These are phyloP conservation scores for Colletotrichum sp. DNA, from an alignment of 2,329 filamentous ascomycete genomes.

Conservation along the genomic window DNA sequence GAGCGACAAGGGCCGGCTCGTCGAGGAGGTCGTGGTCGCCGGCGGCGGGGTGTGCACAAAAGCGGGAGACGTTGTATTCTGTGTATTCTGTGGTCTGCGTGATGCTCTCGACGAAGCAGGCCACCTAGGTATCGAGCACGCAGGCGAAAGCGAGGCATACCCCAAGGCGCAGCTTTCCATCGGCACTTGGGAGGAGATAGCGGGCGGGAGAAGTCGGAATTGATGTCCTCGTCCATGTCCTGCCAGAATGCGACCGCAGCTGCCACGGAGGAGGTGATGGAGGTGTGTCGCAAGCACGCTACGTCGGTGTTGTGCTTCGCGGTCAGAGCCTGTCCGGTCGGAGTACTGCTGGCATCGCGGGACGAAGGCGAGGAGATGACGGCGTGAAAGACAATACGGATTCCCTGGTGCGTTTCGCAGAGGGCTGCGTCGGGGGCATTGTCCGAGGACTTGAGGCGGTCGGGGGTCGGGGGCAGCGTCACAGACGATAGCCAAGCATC, in stretches of 20 bases:
- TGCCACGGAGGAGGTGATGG: neutral
- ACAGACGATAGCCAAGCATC: neutral
- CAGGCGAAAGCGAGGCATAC: neutral
- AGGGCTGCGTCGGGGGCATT: neutral
- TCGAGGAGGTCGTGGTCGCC: neutral
- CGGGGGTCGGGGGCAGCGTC: neutral
- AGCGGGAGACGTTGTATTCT: neutral
- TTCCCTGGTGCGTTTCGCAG: neutral
- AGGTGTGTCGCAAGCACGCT: neutral
- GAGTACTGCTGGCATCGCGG: neutral
- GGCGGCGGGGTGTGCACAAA: neutral
- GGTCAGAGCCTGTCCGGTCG: neutral
- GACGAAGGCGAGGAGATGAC: neutral
- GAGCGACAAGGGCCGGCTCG: neutral
- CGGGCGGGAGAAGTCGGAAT: neutral
- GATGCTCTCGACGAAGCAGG: neutral
- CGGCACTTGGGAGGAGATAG: neutral
- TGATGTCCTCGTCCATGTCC: neutral
- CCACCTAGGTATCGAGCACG: neutral
- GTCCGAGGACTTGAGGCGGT: neutral
- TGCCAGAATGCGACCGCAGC: neutral
- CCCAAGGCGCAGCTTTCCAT: neutral
- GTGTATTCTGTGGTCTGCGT: neutral
- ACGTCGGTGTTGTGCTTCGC: neutral
- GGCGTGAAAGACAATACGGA: neutral